Conservation (phyloP, 78 protist species). For the Dictyostelium capitatum region DNA sequence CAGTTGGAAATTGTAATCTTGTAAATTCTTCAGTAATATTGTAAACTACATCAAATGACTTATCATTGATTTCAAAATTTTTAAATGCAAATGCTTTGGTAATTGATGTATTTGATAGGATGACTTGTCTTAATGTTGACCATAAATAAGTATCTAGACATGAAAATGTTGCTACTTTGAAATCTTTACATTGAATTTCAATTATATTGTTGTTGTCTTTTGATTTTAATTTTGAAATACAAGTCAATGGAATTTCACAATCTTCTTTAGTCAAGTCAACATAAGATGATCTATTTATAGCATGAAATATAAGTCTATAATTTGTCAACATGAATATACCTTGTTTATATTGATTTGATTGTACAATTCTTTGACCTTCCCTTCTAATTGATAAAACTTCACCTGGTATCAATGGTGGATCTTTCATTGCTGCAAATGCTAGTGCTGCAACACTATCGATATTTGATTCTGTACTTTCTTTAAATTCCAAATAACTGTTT, state of each 20-base stretch:
- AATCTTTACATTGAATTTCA: conserved; percentile 63
- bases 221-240: conserved; percentile 22
- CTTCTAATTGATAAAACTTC: conserved; percentile 20
- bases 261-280: conserved; percentile 69
- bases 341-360: conserved; percentile 6
- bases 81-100: conserved; percentile 49
- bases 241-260: conserved; percentile 48
- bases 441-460: conserved; percentile 33
- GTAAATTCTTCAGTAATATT: conserved; percentile 47
- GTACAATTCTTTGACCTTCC: conserved; percentile 38
- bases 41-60: conserved; percentile 34
- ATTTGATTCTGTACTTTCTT: not conserved
- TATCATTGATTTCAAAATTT: conserved; percentile 43
- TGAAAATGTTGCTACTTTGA: conserved; percentile 4
- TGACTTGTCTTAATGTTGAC: not conserved
- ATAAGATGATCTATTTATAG: conserved; percentile 53
- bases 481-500: conserved; percentile 25
- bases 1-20: conserved; percentile 55
- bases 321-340: conserved; percentile 54
- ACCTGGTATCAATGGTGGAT: conserved; percentile 50
- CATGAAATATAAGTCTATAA: conserved; percentile 41
- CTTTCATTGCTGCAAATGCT: conserved; percentile 28
- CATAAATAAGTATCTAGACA: conserved; percentile 5
- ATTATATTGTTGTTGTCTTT: not conserved
- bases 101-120: not conserved